These are phyloP conservation scores for Yamadazyma endophytica DNA, from an alignment of 805 yeast genomes.

Conservation along the genomic window DNA sequence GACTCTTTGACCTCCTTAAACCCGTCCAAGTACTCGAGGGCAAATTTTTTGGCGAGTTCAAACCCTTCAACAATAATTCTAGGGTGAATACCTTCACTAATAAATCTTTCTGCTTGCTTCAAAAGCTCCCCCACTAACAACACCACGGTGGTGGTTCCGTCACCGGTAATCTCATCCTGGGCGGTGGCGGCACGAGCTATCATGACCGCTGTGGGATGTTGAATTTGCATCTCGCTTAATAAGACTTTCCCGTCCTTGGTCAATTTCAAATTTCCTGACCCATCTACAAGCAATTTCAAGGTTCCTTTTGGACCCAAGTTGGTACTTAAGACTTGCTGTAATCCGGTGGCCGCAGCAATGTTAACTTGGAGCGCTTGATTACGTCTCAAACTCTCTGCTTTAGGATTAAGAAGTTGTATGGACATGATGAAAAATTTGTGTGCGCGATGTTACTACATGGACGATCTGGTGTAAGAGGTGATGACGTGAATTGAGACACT, in stretches of 20 bases:
- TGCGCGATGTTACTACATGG: neutral
- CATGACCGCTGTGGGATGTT: conserved; percentile 48
- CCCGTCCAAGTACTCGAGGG: conserved; percentile 63
- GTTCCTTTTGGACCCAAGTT: conserved; percentile 98
- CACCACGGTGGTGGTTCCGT: conserved; percentile 96
- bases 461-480: neutral
- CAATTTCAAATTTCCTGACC: conserved; percentile 90
- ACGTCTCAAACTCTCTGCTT: conserved; percentile 95
- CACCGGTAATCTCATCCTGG: conserved; percentile 99
- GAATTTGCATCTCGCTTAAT: conserved; percentile 92
- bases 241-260: conserved; percentile 97
- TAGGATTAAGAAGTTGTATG: conserved; percentile 88
- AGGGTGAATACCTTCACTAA: conserved; percentile 94
- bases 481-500: neutral
- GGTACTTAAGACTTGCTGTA: conserved; percentile 86
- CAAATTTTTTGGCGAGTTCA: conserved; percentile 78
- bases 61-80: conserved; percentile 92
- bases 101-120: conserved; percentile 89
- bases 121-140: conserved; percentile 90
- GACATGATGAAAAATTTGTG: conserved; percentile 28
- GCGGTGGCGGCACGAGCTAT: conserved; percentile 95
- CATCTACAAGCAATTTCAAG: conserved; percentile 92
- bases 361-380: conserved; percentile 94
- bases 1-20: conserved; percentile 49
- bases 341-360: conserved; percentile 93